Percentiles rank a stretch among this genome's conserved stretches.
These are phyloP conservation scores for Chaetomium olivaceum DNA, from an alignment of 2,329 filamentous ascomycete species.

Conservation along the genomic window DNA sequence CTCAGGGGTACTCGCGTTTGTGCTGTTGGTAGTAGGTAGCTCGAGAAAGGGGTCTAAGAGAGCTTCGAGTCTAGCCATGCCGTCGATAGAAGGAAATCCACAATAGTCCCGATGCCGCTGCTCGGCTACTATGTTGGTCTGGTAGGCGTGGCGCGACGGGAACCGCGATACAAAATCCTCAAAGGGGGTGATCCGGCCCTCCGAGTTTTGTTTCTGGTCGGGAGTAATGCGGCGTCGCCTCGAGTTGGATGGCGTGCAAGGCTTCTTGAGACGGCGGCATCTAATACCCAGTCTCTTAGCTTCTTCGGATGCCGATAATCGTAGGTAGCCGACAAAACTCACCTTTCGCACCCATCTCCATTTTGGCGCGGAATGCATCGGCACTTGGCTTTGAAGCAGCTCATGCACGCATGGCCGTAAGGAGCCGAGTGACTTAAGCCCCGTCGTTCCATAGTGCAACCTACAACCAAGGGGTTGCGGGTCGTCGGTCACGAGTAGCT, in stretches of 20 bases:
- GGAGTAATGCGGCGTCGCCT: background rate
- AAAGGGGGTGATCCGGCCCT: background rate
- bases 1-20: background rate
- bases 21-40: no score
- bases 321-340: background rate
- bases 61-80: background rate
- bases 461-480: no score
- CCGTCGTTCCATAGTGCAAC: background rate
- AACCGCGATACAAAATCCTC: background rate
- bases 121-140: background rate
- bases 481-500: background rate
- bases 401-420: slow-evolving; percentile 15
- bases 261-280: slow-evolving; percentile 9
- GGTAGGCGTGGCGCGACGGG: background rate
- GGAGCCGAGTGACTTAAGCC: background rate
- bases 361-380: slow-evolving; percentile 5
- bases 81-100: background rate
- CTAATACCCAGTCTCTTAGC: background rate
- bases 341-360: slow-evolving; percentile 9
- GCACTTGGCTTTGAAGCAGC: slow-evolving; percentile 18
- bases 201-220: background rate
- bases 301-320: background rate
- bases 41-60: background rate
- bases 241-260: slow-evolving; percentile 2
- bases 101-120: background rate